Conservation (phyloP, 345 rosid genomes). For the Hirschfeldia incana region DNA sequence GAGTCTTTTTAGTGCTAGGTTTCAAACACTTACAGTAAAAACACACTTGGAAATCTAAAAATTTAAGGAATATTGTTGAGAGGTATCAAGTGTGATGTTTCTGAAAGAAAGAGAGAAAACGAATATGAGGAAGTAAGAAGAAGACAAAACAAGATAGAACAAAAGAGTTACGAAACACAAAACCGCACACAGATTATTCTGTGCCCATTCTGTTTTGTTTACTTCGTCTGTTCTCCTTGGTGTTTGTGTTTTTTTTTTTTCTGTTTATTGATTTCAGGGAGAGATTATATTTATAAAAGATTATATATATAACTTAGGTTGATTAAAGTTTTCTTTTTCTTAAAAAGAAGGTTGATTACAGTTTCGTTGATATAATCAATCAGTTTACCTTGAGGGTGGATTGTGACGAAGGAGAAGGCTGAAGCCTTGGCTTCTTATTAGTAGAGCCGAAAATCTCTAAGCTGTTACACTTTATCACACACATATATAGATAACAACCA, state of each 20-base stretch:
- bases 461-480: constrained; percentile 68
- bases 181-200: constrained; percentile 45
- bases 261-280: constrained; percentile 39
- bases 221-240: constrained; percentile 40
- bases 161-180: constrained; percentile 41
- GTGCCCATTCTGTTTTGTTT: constrained; percentile 45
- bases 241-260: constrained; percentile 43
- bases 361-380: constrained; percentile 7
- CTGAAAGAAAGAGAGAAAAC: constrained; percentile 33
- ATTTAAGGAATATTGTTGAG: not conserved
- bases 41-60: not conserved
- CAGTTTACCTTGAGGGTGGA: constrained; percentile 74
- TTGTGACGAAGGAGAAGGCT: constrained; percentile 67
- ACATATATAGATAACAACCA: constrained; percentile 13
- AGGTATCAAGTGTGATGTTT: constrained; percentile 4
- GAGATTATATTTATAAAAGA: not conserved
- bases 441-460: constrained; percentile 64
- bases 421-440: constrained; percentile 87
- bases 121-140: constrained; percentile 56
- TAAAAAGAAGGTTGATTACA: not conserved
- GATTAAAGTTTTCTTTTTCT: not conserved
- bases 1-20: not conserved
- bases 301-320: not conserved
- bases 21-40: not conserved
- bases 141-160: constrained; percentile 78